Evolutionary conservation across 257 asterid species (phyloP).

Genomic region (Phtheirospermum japonicum): DNA sequence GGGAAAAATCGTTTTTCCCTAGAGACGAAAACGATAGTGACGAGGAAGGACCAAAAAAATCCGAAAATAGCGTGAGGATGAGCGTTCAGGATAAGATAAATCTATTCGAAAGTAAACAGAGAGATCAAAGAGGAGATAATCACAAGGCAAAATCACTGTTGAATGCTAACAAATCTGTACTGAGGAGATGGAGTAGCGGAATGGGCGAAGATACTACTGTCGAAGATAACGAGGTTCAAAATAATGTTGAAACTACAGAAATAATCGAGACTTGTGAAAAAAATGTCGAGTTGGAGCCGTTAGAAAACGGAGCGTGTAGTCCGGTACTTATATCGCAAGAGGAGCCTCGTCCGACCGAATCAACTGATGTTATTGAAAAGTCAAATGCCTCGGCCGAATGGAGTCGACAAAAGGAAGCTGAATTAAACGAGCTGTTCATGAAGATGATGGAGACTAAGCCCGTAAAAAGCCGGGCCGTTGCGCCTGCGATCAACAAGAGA

Average conservation of each 20-base stretch:
- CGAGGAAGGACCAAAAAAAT: slow-evolving; percentile 61
- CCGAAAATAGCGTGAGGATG: slow-evolving; percentile 63
- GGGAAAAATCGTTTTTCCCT: slow-evolving; percentile 53
- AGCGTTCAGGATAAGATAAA: slow-evolving; percentile 94
- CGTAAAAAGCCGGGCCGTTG: slow-evolving; percentile 40
- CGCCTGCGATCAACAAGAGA: slow-evolving; percentile 47
- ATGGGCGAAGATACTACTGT: slow-evolving; percentile 46
- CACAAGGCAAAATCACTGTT: slow-evolving; percentile 53
- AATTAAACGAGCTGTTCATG: slow-evolving; percentile 70
- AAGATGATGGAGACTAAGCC: slow-evolving; percentile 96
- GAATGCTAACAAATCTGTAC: slow-evolving; percentile 68
- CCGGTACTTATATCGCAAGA: slow-evolving; percentile 33
- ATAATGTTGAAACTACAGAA: slow-evolving; percentile 36
- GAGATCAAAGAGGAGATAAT: slow-evolving; percentile 54
- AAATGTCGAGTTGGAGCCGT: slow-evolving; percentile 37
- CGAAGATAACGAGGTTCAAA: slow-evolving; percentile 37
- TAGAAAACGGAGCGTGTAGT: slow-evolving; percentile 34
- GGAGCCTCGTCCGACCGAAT: slow-evolving; percentile 39
- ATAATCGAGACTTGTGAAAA: slow-evolving; percentile 36
- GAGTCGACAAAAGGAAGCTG: slow-evolving; percentile 92
- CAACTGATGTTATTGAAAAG: slow-evolving; percentile 43
- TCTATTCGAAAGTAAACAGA: slow-evolving; percentile 93
- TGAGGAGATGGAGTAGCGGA: slow-evolving; percentile 98
- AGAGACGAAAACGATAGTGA: slow-evolving; percentile 53
- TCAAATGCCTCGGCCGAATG: slow-evolving; percentile 70